Percentiles rank a stretch among this genome's conserved stretches.
Conservation (phyloP, 495 filamentous ascomycete species). For the Talaromyces wortmannii region DNA sequence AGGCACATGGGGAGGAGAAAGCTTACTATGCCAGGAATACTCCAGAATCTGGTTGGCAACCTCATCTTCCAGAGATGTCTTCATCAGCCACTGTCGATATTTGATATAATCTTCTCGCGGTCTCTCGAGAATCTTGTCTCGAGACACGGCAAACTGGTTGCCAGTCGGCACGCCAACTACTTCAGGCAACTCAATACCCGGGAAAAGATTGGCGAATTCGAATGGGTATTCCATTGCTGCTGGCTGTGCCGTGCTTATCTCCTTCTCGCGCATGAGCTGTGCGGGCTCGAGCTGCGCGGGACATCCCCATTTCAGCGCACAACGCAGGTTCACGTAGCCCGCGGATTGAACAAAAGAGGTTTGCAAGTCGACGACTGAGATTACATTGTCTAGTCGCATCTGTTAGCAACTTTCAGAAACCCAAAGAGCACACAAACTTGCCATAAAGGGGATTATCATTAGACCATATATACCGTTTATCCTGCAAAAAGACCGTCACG, state of each 20-base stretch:
- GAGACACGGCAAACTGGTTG: not conserved
- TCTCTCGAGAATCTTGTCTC: not conserved
- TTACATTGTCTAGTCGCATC: too few species aligned
- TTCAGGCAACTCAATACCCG: not conserved
- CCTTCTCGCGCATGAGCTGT: not conserved
- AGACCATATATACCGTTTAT: too few species aligned
- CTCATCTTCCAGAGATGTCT: not conserved
- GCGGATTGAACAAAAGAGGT: too few species aligned
- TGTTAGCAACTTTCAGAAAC: too few species aligned
- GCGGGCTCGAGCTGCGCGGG: too few species aligned
- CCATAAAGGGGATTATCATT: too few species aligned
- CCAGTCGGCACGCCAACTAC: not conserved
- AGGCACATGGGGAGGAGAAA: not conserved
- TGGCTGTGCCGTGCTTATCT: not conserved
- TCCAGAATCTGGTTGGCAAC: not conserved
- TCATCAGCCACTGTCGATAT: not conserved
- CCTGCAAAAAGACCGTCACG: too few species aligned
- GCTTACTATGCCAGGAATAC: not conserved
- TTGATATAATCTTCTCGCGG: not conserved
- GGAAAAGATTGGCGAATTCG: not conserved
- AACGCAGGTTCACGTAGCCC: not conserved
- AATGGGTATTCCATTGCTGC: not conserved
- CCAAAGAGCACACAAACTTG: too few species aligned
- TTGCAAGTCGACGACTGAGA: too few species aligned
- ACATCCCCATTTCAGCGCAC: not conserved